Evolutionary conservation across 2,329 filamentous ascomycete species (phyloP).

Genomic region (Colletotrichum limetticola): DNA sequence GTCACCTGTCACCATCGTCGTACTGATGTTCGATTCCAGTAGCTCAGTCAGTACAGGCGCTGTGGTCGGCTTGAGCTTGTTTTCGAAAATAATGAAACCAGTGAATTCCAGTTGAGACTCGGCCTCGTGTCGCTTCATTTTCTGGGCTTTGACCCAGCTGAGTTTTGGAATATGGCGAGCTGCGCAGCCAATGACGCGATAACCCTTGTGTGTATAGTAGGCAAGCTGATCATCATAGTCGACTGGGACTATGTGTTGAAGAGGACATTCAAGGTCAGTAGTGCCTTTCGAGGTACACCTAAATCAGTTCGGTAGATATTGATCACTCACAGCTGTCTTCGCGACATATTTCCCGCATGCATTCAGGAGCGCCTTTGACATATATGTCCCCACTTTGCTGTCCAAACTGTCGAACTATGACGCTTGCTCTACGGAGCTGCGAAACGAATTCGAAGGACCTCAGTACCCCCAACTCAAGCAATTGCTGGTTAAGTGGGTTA

Average conservation of each 20-base stretch:
- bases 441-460: constrained; percentile 96
- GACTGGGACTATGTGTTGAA: constrained; percentile 69
- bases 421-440: constrained; percentile 89
- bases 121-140: constrained; percentile 87
- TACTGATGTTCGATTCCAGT: constrained; percentile 82
- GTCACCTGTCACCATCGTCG: constrained; percentile 97
- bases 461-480: constrained; percentile 88
- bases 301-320: constrained; percentile 46
- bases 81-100: constrained; percentile 98
- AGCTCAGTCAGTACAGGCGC: constrained; percentile 85
- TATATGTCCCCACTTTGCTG: constrained; percentile 87
- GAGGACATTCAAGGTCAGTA: constrained; percentile 15
- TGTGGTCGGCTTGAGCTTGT: constrained; percentile 93
- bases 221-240: constrained; percentile 92
- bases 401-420: constrained; percentile 89
- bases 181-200: constrained; percentile 95
- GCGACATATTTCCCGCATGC: constrained; percentile 92
- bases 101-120: constrained; percentile 88
- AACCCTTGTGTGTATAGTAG: constrained; percentile 95
- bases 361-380: constrained; percentile 96
- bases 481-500: constrained; percentile 49
- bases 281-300: not conserved
- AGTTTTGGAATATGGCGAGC: constrained; percentile 88
- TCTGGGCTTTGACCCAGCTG: constrained; percentile 94
- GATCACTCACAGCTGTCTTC: constrained; percentile 75